Conservation (phyloP, 495 filamentous ascomycete species). For the Staphylotrichum tortipilum region DNA sequence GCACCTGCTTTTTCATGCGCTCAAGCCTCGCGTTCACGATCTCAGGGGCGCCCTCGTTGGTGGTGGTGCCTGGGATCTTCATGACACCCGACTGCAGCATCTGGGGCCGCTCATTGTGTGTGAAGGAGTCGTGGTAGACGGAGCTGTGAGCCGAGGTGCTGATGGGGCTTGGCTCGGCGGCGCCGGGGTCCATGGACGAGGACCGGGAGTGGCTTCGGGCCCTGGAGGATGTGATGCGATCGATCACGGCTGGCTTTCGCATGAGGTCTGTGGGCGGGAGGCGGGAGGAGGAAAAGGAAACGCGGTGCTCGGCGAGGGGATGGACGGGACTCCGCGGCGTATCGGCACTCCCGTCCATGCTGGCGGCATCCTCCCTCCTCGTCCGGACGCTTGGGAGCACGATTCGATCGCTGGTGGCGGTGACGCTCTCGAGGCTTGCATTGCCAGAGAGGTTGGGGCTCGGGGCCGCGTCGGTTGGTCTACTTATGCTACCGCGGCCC, state of each 20-base stretch:
- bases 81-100: constrained; percentile 35
- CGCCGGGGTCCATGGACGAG: constrained; percentile 53
- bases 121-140: constrained; percentile 44
- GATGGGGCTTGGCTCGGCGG: constrained; percentile 43
- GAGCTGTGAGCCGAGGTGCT: constrained; percentile 48
- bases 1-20: constrained; percentile 69
- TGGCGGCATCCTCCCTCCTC: constrained; percentile 33
- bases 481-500: constrained; percentile 30
- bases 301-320: constrained; percentile 24
- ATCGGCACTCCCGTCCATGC: constrained; percentile 33
- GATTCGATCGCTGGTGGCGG: constrained; percentile 30
- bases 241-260: constrained; percentile 38
- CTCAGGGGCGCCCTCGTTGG: constrained; percentile 48
- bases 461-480: constrained; percentile 23
- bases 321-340: constrained; percentile 36
- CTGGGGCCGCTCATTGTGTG: constrained; percentile 34
- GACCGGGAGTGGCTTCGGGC: constrained; percentile 46
- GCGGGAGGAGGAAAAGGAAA: constrained; percentile 18
- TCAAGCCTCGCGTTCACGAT: constrained; percentile 53
- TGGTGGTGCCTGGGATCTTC: constrained; percentile 46
- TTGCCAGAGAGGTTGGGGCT: constrained; percentile 13
- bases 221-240: constrained; percentile 47
- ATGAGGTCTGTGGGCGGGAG: constrained; percentile 15
- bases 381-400: constrained; percentile 23
- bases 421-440: constrained; percentile 31